Conservation (phyloP, 1,139 yeast species). For the Diutina mesorugosa region DNA sequence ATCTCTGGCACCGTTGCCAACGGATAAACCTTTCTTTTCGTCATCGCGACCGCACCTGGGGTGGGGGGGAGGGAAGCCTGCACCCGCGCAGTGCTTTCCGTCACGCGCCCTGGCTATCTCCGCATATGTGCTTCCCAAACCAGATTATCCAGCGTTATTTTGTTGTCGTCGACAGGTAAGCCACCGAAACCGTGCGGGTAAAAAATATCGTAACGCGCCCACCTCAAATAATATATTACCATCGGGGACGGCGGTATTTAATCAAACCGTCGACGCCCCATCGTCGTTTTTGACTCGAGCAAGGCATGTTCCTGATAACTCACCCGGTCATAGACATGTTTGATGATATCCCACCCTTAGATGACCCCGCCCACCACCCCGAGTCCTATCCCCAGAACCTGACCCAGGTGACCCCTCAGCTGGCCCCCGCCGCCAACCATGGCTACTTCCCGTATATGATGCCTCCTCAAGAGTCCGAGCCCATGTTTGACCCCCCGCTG, state of each 20-base stretch:
- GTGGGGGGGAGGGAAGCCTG: not conserved
- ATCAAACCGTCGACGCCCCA: not conserved
- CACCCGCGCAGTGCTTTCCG: not conserved
- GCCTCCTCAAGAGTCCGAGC: not conserved
- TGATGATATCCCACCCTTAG: not conserved
- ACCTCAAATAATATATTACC: not conserved
- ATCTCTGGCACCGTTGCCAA: not conserved
- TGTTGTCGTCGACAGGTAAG: not conserved
- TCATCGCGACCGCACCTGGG: not conserved
- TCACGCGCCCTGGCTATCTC: not conserved
- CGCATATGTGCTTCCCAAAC: not conserved
- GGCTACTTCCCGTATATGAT: not conserved
- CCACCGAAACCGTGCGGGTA: not conserved
- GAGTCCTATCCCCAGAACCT: not conserved
- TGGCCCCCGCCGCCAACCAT: not conserved
- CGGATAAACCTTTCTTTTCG: not conserved
- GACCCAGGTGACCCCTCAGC: not conserved
- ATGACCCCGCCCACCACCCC: not conserved
- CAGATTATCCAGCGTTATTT: not conserved
- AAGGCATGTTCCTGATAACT: conserved; percentile 1
- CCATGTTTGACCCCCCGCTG: not conserved
- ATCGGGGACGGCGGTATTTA: conserved; percentile 2
- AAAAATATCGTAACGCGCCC: not conserved
- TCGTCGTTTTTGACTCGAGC: not conserved
- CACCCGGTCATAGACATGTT: not conserved